Percentiles rank a stretch among this genome's conserved stretches.
phyloP scores from a whole-genome alignment of 495 filamentous ascomycete genomes.

The Geoglossum glabrum region DNA sequence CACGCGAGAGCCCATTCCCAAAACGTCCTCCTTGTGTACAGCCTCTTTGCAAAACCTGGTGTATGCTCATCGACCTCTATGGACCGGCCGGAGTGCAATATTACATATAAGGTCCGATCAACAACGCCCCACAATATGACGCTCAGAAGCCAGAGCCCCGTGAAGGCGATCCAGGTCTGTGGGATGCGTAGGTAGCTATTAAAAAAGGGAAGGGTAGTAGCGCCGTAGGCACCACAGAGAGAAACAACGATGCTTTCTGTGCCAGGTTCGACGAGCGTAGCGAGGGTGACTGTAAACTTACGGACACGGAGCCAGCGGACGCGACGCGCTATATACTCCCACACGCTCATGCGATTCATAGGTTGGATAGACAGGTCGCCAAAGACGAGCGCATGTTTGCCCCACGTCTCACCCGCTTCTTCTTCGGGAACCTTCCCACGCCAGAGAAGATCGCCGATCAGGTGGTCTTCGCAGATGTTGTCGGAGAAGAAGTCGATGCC shows the following conservation, averaged over 20 bases:
- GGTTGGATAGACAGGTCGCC: slow-evolving; percentile 83
- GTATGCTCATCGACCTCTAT: slow-evolving; percentile 55
- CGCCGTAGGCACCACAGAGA: slow-evolving; percentile 53
- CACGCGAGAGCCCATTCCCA: slow-evolving; percentile 61
- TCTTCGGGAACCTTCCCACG: slow-evolving; percentile 17
- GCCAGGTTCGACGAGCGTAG: slow-evolving; percentile 84
- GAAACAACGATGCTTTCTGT: slow-evolving; percentile 79
- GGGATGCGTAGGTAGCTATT: slow-evolving; percentile 35
- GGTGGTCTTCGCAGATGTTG: slow-evolving; percentile 95
- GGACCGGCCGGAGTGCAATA: slow-evolving; percentile 46
- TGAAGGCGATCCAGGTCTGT: slow-evolving; percentile 50
- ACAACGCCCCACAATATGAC: slow-evolving; percentile 50
- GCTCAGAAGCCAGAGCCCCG: slow-evolving; percentile 39
- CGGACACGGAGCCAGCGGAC: slow-evolving; percentile 83
- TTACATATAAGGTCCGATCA: slow-evolving; percentile 54
- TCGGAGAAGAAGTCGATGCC: slow-evolving; percentile 85
- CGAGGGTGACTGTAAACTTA: slow-evolving; percentile 79
- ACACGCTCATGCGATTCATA: slow-evolving; percentile 58
- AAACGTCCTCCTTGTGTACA: slow-evolving; percentile 21
- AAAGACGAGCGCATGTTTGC: slow-evolving; percentile 66
- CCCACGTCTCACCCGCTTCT: slow-evolving; percentile 24
- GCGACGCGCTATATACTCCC: slow-evolving; percentile 61
- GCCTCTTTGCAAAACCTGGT: slow-evolving; percentile 39
- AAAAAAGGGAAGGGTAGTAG: slow-evolving; percentile 41
- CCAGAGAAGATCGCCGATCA: slow-evolving; percentile 86